A percentile compares a stretch with the other conserved stretches of the same genome.
Evolutionary conservation across 148 eudicot species (phyloP).

Genomic region (Rhododendron griersonianum): DNA sequence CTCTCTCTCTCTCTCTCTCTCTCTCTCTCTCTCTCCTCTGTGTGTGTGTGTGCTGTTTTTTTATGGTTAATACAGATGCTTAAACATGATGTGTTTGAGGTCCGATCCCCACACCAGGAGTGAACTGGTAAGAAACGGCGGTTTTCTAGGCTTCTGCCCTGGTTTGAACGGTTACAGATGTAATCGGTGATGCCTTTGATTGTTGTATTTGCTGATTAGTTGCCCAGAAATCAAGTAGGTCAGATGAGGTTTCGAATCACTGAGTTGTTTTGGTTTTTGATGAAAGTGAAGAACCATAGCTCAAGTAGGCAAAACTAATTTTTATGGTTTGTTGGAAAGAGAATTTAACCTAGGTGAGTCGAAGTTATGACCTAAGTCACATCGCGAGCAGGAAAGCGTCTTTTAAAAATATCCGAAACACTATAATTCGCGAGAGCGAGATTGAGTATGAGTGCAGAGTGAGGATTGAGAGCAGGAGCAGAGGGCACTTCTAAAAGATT

Average conservation of each 20-base stretch:
- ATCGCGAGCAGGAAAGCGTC: not conserved
- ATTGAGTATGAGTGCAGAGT: not conserved
- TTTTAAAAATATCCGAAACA: too few species aligned
- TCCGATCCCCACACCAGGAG: not conserved
- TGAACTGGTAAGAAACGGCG: not conserved
- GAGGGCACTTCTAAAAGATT: not conserved
- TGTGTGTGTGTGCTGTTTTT: not conserved
- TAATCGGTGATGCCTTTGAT: not conserved
- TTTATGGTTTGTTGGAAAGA: not conserved
- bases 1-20: not conserved
- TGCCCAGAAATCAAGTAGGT: not conserved
- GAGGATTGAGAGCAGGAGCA: not conserved
- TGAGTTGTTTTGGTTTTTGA: not conserved
- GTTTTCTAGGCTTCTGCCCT: not conserved
- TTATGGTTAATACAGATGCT: not conserved
- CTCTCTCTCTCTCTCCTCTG: accelerated
- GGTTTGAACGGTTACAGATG: not conserved
- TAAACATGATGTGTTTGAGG: not conserved
- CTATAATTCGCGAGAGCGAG: not conserved
- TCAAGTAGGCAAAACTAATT: not conserved
- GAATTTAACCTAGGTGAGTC: not conserved
- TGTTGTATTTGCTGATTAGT: not conserved
- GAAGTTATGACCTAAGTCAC: not conserved
- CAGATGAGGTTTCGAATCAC: not conserved
- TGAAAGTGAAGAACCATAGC: not conserved